A percentile compares a stretch with the other conserved stretches of the same genome.
These are phyloP conservation scores for Ophiocordyceps camponoti-saundersi DNA, from an alignment of 2,329 filamentous ascomycete species.

Conservation along the genomic window DNA sequence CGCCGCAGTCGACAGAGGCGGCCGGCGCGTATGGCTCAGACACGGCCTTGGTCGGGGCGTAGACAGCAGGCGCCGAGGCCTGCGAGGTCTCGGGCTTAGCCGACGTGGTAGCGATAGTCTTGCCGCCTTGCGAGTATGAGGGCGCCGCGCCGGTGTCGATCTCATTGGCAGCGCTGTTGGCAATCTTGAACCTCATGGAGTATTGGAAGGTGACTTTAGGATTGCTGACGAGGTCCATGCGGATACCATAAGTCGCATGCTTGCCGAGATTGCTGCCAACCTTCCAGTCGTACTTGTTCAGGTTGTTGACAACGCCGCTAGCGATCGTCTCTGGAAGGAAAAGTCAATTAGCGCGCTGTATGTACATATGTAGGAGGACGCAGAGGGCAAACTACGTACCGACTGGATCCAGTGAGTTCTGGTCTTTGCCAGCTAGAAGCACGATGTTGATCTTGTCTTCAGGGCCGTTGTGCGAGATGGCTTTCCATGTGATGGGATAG, in stretches of 20 bases:
- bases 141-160: background rate
- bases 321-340: background rate
- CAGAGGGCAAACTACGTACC: slow-evolving; percentile 3
- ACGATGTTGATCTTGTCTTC: slow-evolving; percentile 28
- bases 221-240: background rate
- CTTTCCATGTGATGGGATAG: slow-evolving; percentile 34
- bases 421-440: slow-evolving; percentile 30
- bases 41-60: background rate
- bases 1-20: background rate
- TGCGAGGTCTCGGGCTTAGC: too few relatives aligned
- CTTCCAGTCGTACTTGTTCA: background rate
- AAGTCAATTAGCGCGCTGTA: background rate
- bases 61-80: background rate
- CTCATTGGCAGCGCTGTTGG: background rate
- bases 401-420: background rate
- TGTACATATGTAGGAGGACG: background rate
- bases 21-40: background rate
- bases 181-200: background rate
- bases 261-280: background rate
- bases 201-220: background rate
- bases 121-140: background rate
- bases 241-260: background rate
- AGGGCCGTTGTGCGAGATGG: slow-evolving; percentile 20
- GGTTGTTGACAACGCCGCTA: background rate
- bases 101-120: background rate